Evolutionary conservation across 495 filamentous ascomycete species (phyloP), one percentile per base, ranked within the genome.

Genomic region (Cetradonia linearis): DNA sequence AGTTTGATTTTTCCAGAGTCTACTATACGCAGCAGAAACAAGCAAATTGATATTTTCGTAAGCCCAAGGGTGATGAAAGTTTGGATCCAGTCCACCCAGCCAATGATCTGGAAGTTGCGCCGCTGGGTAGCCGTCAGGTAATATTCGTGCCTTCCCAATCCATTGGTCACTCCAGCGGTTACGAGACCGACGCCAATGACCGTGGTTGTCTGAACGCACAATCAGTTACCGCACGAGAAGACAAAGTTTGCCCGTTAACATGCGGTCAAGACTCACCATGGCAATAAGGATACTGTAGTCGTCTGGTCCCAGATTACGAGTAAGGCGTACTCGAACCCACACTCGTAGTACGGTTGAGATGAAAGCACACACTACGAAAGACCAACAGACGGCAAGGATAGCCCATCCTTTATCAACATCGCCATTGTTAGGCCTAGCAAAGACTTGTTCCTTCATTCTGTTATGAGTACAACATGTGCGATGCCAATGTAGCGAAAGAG

Each of bases 31-130:
- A 66, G 42, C 11, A 66, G 61, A 8, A 66, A 63, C 6, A 66
- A 50, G 48, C 64, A 66, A 13, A 66, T 66, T 23, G 64, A 66
- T 33, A 61, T 61, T 54, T 66, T 66, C 33, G 56, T 66, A 14
- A 66, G 28, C 3, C 37, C 46, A 1, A 66, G 56, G 4, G 64
- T 66, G 5, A 66, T 60, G 40, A 66, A 66, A 0, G 61, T 63
- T 56, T 66, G 64, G 9, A 66, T 63, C 64, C 64, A 66, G 37
- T 66, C 64, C n/a, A 47, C 50, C 64, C 64, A 66, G 23, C 61
- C 64, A 11, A 66, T 11, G 7, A 53, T 33, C 14, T 42, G 27
- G 16, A 63, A 63, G 23, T 61, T 30, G 5, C 61, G 31, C 30
- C 56, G 38, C 44, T 66, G 64, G 5, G 61, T 25, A n/a, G 30